Base-by-base conservation (phyloP, 1,284 basidiomycete species). In the Cystobasidium pallidum region DNA sequence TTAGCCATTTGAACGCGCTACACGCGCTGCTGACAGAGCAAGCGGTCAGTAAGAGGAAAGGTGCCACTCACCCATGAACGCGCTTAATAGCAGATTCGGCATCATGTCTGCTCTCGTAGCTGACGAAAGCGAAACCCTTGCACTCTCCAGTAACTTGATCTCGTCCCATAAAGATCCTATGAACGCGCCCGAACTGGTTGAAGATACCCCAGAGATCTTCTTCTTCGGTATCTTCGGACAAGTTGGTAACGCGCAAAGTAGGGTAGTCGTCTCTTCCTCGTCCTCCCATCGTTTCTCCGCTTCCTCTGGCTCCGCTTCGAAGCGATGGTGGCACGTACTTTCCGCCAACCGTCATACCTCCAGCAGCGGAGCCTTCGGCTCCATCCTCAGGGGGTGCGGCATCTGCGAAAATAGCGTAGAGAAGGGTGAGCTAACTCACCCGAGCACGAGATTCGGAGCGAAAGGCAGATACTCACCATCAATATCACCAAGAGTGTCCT, bases 181-280 rank as follows among this genome's bases (percentile, higher is more conserved):
- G 88, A 51, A 95, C 89, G 21, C 91, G 86, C 0, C 93, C 92
- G 74, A 83, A 84, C 32, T 82, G 78, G 59, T 77, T 77, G 81
- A 99, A 99, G 26, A 99, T 85, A 32, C 93, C 92, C 73, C 94
- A 89, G 63, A 99, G 84, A 82, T 99, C 96, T 80, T 89, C 90
- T 81, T 99, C 96, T 78, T 92, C 88, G 0, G 93, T 93, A 79
- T 99, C 96, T 81, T 94, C 91, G 36, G 91, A 93, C 74, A 99
- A 89, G 80, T 98, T 99, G 51, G 96, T 98, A 77, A 99, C 92
- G 63, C 96, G 92, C 28, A 99, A 86, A 0, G 96, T 99, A 2
- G 96, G 95, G 30, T 95, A 85, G 80, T 99, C 95, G 81, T 98
- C 95, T 64, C 94, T 86, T 55, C 81, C 83, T 52, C 84, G 83